phyloP scores from a whole-genome alignment of 345 rosid genomes.

The Salix koriyanagi region DNA sequence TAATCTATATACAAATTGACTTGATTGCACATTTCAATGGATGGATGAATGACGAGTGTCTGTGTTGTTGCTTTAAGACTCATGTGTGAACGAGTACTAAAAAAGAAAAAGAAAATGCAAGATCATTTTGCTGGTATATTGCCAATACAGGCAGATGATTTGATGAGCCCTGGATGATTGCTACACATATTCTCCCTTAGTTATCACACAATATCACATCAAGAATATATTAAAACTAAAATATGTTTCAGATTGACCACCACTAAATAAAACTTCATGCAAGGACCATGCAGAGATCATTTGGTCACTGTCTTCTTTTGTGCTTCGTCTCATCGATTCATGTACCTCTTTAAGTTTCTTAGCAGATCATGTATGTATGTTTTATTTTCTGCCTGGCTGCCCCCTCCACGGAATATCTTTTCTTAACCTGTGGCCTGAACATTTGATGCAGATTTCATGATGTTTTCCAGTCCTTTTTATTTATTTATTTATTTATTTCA shows the following conservation, averaged over 20 bases:
- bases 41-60: not conserved
- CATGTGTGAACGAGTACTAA: not conserved
- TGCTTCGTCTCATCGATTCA: not conserved
- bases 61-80: not conserved
- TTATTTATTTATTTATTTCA: not conserved
- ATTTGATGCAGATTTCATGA: not conserved
- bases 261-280: not conserved
- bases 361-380: not conserved
- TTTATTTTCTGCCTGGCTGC: not conserved
- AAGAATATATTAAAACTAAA: not conserved
- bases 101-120: not conserved
- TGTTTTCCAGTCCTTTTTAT: not conserved
- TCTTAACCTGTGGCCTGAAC: not conserved
- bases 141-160: not conserved
- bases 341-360: not conserved
- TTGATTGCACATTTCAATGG: not conserved
- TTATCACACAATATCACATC: not conserved
- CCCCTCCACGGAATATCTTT: not conserved
- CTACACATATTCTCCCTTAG: not conserved
- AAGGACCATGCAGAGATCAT: not conserved
- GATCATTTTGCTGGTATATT: not conserved
- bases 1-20: slow-evolving; percentile 16
- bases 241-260: not conserved
- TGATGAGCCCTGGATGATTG: not conserved
- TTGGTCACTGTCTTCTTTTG: not conserved